Base-by-base conservation (phyloP, 1,284 basidiomycete genomes). In the Ceratobasidium sp. region DNA sequence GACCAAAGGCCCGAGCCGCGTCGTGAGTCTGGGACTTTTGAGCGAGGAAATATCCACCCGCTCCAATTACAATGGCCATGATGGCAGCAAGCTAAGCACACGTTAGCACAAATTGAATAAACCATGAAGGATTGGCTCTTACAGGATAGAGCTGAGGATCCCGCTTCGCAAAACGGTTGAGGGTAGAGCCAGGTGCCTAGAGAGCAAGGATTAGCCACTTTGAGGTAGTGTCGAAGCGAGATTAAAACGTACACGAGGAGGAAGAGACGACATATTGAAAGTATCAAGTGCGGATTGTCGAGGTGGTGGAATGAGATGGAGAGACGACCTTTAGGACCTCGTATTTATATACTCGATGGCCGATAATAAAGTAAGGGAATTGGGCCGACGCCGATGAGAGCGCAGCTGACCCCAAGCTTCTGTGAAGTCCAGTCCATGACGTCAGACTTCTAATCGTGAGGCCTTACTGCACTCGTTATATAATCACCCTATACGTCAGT, bases 61-160 rank as follows among this genome's bases (percentile, higher is more conserved):
- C 67, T 17, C 52, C 74, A 7, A 56, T 61, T 12, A 77, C 42
- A 38, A 64, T 64, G 64, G 67, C 52, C 74, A 77, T 77, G 33
- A 77, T 68, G 52, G 48, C 64, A 10, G 74, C 74, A 33, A 77
- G 74, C 74, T 77, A 67, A 28, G 20, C 5, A 9, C 5, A 28
- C 40, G 10, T 71, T 28, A 71, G 69, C 26, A 68, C 26, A 17
- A 26, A 9, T n/a, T 33, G 28, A 50, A 42, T 52, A 26, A 33
- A 20, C 20, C 46, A 50, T 42, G 44, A 67, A 28, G 20, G 23
- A 50, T 4, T 6, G 5, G 20, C 28, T 12, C 71, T 50, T 40
- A 78, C 78, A 44, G 78, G 78, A 50, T 75, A 78, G 15, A 78
- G 71, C 56, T 78, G 78, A 20, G 78, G 78, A 66, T 78, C 78